Base-by-base conservation (phyloP, 169 alveolate genomes). In the Plasmodium yoelii region DNA sequence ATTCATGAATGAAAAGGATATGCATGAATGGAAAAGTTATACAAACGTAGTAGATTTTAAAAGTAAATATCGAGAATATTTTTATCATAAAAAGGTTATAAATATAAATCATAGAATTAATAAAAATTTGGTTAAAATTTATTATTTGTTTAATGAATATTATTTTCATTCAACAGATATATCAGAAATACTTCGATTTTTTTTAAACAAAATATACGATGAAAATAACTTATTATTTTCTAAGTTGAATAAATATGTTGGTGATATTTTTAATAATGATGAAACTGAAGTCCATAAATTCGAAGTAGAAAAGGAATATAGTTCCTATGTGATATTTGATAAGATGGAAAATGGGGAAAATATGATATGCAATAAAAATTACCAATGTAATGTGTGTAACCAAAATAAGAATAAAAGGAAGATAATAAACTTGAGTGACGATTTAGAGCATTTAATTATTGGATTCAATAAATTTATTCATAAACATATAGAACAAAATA, bases 61-160 rank as follows among this genome's bases (percentile, higher is more conserved):
- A 46, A 80, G 56, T 24, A 67, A 80, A 80, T 80, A 18, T 80
- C 64, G 64, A 3, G 82, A 67, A 47, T 80, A 67, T 80, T 65
- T 80, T 65, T 80, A 80, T 46, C 90, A 80, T 67, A 80, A 80
- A 67, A 67, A 67, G 22, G 70, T 80, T 51, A 80, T 80, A 59
- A 80, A 80, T 47, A 15, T 80, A 67, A 80, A 80, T 53, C 82
- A 80, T 53, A 67, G 68, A 67, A 80, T 80, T 67, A 67, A 80
- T 70, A 80, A 56, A 56, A 80, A 80, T 1, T 46, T 80, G 15
- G 39, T 67, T 51, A 67, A 80, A 80, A 80, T 67, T 34, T 80
- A 39, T 67, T 57, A 80, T 61, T 70, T 80, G 28, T 80, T 80
- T 47, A 55, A 57, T 67, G 49, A 18, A 4, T 53, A 67, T 80